phyloP scores from a whole-genome alignment of 371 early-diverging fungal species.

The Nematocida ausubeli region DNA sequence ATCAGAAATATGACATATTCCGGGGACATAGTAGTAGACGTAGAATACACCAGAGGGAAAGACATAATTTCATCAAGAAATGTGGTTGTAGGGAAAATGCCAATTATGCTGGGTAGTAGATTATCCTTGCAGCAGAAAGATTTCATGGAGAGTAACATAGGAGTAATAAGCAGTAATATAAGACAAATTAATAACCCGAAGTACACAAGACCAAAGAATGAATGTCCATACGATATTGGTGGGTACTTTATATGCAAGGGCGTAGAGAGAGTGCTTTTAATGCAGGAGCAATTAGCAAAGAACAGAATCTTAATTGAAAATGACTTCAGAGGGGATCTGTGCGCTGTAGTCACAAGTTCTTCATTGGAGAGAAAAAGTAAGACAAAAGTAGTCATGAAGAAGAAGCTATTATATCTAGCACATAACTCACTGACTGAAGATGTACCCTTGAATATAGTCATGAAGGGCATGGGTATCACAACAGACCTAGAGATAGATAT shows the following conservation, averaged over 20 bases:
- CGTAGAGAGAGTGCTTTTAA: constrained; percentile 94
- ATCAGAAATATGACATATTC: constrained; percentile 95
- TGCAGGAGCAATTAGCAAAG: constrained; percentile 99
- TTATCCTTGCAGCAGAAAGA: constrained; percentile 70
- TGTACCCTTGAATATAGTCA: constrained; percentile 74
- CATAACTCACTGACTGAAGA: constrained; percentile 86
- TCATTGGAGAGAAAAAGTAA: constrained; percentile 95
- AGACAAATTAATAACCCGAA: constrained; percentile 2
- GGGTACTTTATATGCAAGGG: constrained; percentile 98
- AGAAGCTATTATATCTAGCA: constrained; percentile 75
- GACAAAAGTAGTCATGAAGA: constrained; percentile 77
- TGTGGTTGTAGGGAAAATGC: constrained; percentile 87
- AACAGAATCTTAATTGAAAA: constrained; percentile 96
- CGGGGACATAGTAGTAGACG: constrained; percentile 85
- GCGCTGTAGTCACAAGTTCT: constrained; percentile 77
- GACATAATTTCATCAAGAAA: constrained; percentile 78
- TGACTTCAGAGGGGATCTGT: constrained; percentile 77
- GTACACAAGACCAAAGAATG: constrained; percentile 69
- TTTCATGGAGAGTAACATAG: background rate
- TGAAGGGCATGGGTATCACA: constrained; percentile 74
- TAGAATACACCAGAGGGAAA: constrained; percentile 86
- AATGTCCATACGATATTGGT: constrained; percentile 96
- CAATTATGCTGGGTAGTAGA: constrained; percentile 90
- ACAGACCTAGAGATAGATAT: constrained; percentile 89
- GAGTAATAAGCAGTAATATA: background rate